These are phyloP conservation scores for Chytriomyces confervae DNA, from an alignment of 192 early-diverging fungal genomes.

Conservation along the genomic window DNA sequence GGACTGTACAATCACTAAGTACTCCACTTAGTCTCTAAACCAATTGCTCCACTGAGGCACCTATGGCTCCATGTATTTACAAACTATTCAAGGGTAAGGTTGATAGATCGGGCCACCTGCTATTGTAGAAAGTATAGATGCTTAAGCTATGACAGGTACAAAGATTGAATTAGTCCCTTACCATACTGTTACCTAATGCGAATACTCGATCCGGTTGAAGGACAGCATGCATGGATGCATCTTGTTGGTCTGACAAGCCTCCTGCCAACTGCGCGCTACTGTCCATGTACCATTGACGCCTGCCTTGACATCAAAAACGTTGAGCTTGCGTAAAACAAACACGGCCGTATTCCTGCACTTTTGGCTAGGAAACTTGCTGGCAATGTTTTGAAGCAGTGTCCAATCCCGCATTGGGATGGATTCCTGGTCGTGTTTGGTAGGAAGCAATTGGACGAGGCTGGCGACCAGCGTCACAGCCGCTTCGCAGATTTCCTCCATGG, in stretches of 20 bases:
- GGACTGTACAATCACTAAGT: too few species aligned
- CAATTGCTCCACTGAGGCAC: too few species aligned
- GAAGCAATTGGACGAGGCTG: neutral
- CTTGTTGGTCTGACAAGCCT: neutral
- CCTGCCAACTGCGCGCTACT: slow-evolving; percentile 5
- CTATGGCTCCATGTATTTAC: too few species aligned
- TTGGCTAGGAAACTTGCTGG: neutral
- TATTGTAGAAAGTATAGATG: too few species aligned
- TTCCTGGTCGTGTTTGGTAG: neutral
- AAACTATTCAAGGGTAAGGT: too few species aligned
- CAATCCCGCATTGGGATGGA: neutral
- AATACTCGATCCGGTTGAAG: neutral
- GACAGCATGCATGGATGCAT: slow-evolving; percentile 30
- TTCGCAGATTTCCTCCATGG: neutral
- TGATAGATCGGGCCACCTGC: too few species aligned
- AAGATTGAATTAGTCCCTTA: too few species aligned
- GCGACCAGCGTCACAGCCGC: neutral
- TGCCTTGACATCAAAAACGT: neutral
- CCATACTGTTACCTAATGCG: too few species aligned
- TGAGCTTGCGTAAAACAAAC: neutral
- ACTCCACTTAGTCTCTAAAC: too few species aligned
- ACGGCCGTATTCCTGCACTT: neutral
- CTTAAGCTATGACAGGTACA: too few species aligned
- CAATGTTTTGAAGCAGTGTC: neutral
- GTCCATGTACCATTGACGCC: neutral